Evolutionary conservation across 2,329 filamentous ascomycete genomes (phyloP).

Genomic region (Harringtonia lauricola): DNA sequence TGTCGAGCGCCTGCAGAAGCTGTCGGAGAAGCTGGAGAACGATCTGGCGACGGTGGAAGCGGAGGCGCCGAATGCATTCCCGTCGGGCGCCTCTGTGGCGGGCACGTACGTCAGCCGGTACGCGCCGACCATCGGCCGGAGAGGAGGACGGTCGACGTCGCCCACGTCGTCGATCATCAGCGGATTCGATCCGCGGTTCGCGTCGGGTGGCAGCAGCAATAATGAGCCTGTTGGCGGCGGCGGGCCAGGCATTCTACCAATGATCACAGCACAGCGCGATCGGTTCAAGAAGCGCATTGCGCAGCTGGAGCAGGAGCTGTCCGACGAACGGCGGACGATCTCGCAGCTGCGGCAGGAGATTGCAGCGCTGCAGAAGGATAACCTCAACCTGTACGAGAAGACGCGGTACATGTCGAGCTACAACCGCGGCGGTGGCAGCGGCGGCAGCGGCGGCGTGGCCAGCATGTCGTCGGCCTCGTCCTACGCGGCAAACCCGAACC

Average conservation of each 20-base stretch:
- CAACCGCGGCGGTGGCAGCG: constrained; percentile 48
- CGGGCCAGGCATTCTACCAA: constrained; percentile 59
- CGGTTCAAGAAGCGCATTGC: constrained; percentile 94
- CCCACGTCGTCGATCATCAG: constrained; percentile 98
- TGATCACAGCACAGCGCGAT: constrained; percentile 96
- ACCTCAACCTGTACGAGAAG: constrained; percentile 93
- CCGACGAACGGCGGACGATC: constrained; percentile 70
- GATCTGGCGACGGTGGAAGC: constrained; percentile 83
- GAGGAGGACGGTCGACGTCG: constrained; percentile 53
- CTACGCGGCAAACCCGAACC: constrained; percentile 59
- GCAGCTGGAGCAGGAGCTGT: constrained; percentile 82
- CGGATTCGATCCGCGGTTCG: constrained; percentile 67
- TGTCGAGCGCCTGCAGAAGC: constrained; percentile 69
- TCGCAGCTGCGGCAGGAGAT: constrained; percentile 85
- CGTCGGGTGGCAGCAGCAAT: not conserved
- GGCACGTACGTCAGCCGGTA: constrained; percentile 81
- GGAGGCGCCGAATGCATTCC: constrained; percentile 72
- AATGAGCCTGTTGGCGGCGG: not conserved
- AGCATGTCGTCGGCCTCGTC: constrained; percentile 56
- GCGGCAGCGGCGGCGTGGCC: constrained; percentile 14
- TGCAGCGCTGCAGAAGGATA: constrained; percentile 87
- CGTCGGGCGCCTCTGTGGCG: constrained; percentile 83
- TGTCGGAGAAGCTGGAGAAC: constrained; percentile 84
- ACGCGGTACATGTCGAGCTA: constrained; percentile 93
- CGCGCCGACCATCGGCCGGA: constrained; percentile 50